Evolutionary conservation across 768 basidiomycete genomes (phyloP).

Genomic region (Psilocybe cyanescens): DNA sequence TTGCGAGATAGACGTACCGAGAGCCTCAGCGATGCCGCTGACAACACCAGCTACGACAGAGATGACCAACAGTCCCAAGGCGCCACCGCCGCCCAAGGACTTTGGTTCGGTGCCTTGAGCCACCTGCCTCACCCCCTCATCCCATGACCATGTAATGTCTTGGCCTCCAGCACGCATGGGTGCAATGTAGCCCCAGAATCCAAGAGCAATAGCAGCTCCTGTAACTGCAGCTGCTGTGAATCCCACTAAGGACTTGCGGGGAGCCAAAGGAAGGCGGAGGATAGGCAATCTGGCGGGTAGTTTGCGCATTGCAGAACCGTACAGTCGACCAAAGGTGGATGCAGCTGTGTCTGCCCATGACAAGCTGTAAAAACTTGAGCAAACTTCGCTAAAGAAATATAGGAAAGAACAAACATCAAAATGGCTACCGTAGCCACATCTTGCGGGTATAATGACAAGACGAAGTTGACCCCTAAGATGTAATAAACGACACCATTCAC

Average conservation of each 20-base stretch:
- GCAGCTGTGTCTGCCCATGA: conserved; percentile 97
- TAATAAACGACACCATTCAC: conserved; percentile 93
- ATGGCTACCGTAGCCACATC: conserved; percentile 92
- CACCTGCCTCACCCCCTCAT: conserved; percentile 45
- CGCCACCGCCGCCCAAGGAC: conserved; percentile 36
- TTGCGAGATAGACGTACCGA: conserved; percentile 60
- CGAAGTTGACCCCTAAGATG: conserved; percentile 82
- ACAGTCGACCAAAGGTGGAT: conserved; percentile 89
- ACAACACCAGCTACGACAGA: conserved; percentile 74
- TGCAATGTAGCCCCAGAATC: conserved; percentile 73
- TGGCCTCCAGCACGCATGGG: conserved; percentile 42
- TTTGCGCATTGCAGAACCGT: conserved; percentile 66
- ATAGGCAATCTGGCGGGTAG: conserved; percentile 45
- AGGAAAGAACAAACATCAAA: conserved; percentile 66
- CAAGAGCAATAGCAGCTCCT: conserved; percentile 64
- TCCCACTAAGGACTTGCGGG: conserved; percentile 84
- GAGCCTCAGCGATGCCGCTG: conserved; percentile 85
- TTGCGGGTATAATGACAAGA: conserved; percentile 74
- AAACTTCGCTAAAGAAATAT: not conserved
- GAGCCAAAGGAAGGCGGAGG: conserved; percentile 69
- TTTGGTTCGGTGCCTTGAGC: conserved; percentile 15
- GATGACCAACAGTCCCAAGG: conserved; percentile 57
- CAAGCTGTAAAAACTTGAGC: conserved; percentile 51
- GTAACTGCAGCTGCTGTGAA: conserved; percentile 80
- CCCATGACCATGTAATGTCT: conserved; percentile 61